phyloP scores from a whole-genome alignment of 345 rosid genomes.

The Noccaea bulbosa region DNA sequence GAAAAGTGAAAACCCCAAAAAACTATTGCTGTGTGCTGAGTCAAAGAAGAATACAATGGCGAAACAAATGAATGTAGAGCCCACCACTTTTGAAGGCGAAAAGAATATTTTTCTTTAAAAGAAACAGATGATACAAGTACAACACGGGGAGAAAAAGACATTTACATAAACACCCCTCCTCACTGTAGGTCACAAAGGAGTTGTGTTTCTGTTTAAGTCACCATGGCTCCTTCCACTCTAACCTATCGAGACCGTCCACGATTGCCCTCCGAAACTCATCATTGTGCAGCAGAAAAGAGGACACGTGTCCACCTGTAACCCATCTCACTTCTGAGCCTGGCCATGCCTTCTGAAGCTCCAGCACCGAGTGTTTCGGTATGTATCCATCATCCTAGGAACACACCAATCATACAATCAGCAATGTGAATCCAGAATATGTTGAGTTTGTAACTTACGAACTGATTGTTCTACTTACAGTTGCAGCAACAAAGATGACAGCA shows the following conservation, averaged over 20 bases:
- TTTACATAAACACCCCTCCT: conserved; percentile 31
- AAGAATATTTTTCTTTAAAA: neutral
- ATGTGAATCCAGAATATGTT: neutral
- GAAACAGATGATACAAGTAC: conserved; percentile 25
- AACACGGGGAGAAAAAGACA: conserved; percentile 26
- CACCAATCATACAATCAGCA: neutral
- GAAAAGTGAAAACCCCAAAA: neutral
- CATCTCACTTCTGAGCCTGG: conserved; percentile 99
- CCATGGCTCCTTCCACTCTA: conserved; percentile 83
- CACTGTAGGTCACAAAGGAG: neutral
- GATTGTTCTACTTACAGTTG: conserved; percentile 73
- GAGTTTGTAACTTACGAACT: neutral
- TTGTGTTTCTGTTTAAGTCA: conserved; percentile 37
- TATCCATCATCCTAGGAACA: conserved; percentile 85
- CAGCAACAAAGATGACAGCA: conserved; percentile 92
- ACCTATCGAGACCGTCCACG: conserved; percentile 72
- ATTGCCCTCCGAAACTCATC: conserved; percentile 85
- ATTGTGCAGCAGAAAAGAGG: conserved; percentile 83
- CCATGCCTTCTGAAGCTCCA: conserved; percentile 99
- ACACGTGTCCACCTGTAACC: conserved; percentile 97
- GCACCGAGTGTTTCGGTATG: conserved; percentile 90
- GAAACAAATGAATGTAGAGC: neutral
- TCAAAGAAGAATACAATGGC: conserved; percentile 5
- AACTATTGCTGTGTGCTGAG: neutral
- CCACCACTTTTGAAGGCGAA: neutral